Percentiles rank a stretch among this genome's conserved stretches.
These are phyloP conservation scores for Bipolaris bicolor DNA, from an alignment of 2,329 filamentous ascomycete genomes.

Conservation along the genomic window DNA sequence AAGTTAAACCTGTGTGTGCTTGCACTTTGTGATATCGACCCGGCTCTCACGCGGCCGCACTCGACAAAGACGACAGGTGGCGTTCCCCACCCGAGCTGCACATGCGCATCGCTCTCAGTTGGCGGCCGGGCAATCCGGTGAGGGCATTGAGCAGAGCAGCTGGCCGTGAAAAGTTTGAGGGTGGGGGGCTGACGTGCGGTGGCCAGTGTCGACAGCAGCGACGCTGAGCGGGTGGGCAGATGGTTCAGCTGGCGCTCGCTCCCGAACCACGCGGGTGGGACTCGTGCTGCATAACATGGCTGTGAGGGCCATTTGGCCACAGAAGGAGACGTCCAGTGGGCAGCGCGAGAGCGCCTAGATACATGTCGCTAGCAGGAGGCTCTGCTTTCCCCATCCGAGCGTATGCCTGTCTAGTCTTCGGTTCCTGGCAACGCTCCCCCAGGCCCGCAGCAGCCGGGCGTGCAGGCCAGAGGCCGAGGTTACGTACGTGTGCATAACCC, in stretches of 20 bases:
- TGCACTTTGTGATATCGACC: constrained; percentile 17
- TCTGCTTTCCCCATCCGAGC: constrained; percentile 46
- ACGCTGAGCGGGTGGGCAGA: constrained; percentile 6
- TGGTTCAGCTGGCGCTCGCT: constrained; percentile 40
- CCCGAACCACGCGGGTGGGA: constrained; percentile 38
- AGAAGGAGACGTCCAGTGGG: no score
- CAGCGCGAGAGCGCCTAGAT: no score
- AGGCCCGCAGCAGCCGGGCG: constrained; percentile 16
- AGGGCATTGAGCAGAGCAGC: constrained; percentile 4
- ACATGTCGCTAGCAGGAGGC: constrained; percentile 34
- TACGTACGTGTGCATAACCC: not conserved
- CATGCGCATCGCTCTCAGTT: constrained; percentile 17
- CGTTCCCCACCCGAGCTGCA: constrained; percentile 20
- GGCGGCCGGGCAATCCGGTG: constrained; percentile 17
- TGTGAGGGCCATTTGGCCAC: no score
- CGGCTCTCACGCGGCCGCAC: constrained; percentile 23
- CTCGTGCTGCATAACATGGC: constrained; percentile 26
- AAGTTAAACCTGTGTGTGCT: constrained; percentile 10
- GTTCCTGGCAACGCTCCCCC: constrained; percentile 29
- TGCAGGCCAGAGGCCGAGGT: constrained; percentile 8
- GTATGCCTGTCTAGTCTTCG: constrained; percentile 22
- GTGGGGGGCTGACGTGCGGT: constrained; percentile 12
- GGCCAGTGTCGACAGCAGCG: no score
- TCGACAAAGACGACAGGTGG: constrained; percentile 15
- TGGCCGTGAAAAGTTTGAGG: constrained; percentile 20